Evolutionary conservation across 164 flowering plant species (phyloP).

Genomic region (Vitis riparia): DNA sequence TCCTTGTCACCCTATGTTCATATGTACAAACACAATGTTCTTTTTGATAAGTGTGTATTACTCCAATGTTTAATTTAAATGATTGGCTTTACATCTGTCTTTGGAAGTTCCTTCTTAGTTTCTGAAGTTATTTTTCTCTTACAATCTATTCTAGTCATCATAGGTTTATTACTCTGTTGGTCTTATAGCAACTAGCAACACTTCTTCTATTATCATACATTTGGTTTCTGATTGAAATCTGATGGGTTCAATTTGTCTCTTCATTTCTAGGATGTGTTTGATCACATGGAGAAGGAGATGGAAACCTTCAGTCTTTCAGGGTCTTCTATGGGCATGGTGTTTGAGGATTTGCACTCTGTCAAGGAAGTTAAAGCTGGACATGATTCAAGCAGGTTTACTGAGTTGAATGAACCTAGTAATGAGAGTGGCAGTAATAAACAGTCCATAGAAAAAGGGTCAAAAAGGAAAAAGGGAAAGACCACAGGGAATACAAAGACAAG

Average conservation of each 20-base stretch:
- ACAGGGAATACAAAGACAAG: slow-evolving; percentile 44
- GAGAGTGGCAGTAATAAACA: slow-evolving; percentile 45
- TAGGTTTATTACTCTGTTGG: too few relatives aligned
- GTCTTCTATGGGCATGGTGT: slow-evolving; percentile 22
- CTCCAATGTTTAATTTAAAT: too few relatives aligned
- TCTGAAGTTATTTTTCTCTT: too few relatives aligned
- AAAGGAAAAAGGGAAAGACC: slow-evolving; percentile 80
- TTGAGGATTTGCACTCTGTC: slow-evolving; percentile 24
- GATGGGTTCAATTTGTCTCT: slow-evolving; percentile 20
- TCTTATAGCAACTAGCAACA: too few relatives aligned
- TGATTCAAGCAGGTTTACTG: slow-evolving; percentile 35
- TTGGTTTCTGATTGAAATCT: slow-evolving; percentile 10
- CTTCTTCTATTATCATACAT: not conserved
- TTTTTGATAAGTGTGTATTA: too few relatives aligned
- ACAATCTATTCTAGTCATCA: not conserved
- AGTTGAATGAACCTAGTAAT: slow-evolving; percentile 43
- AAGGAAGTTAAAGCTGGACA: slow-evolving; percentile 46
- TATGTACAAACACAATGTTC: too few relatives aligned
- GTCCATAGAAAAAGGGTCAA: slow-evolving; percentile 62
- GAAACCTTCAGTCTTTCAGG: slow-evolving; percentile 40
- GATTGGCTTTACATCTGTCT: too few relatives aligned
- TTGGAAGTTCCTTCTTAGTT: too few relatives aligned
- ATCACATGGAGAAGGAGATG: slow-evolving; percentile 63
- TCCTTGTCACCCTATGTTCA: too few relatives aligned
- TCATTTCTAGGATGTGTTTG: slow-evolving; percentile 57